Evolutionary conservation across 148 eudicot genomes (phyloP).

Genomic region (Chenopodium album): DNA sequence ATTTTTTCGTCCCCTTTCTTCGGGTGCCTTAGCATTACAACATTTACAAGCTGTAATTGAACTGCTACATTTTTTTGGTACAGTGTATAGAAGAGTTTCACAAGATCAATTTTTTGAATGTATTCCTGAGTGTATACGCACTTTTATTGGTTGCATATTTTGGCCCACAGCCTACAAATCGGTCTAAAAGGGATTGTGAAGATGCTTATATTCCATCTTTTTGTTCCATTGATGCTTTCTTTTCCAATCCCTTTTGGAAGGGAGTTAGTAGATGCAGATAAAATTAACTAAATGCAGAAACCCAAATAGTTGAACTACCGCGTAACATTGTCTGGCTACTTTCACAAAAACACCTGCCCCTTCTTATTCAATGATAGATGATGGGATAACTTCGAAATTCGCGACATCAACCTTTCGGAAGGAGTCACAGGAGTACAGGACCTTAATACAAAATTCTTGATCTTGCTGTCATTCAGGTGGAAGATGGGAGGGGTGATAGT

Average conservation of each 20-base stretch:
- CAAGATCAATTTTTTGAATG: neutral
- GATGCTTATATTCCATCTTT: neutral
- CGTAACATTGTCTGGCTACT: too few relatives aligned
- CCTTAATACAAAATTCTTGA: too few relatives aligned
- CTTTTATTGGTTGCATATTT: neutral
- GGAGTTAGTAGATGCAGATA: neutral
- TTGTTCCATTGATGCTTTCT: neutral
- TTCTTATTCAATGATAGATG: too few relatives aligned
- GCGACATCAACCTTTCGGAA: too few relatives aligned
- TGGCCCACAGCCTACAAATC: neutral
- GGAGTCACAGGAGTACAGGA: too few relatives aligned
- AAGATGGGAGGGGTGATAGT: too few relatives aligned
- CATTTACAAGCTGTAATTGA: conserved; percentile 17
- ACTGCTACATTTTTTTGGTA: neutral
- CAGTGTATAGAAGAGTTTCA: conserved; percentile 1
- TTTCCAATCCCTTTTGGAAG: neutral
- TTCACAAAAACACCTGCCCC: too few relatives aligned
- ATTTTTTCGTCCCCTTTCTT: neutral
- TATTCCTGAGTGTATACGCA: neutral
- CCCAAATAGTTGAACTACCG: too few relatives aligned
- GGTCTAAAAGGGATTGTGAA: neutral
- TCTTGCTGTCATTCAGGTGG: too few relatives aligned
- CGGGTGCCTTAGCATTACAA: conserved; percentile 18
- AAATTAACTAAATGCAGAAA: too few relatives aligned
- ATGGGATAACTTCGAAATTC: too few relatives aligned